Conservation (phyloP, 768 basidiomycete genomes). For the Austroboletus eburneus region DNA sequence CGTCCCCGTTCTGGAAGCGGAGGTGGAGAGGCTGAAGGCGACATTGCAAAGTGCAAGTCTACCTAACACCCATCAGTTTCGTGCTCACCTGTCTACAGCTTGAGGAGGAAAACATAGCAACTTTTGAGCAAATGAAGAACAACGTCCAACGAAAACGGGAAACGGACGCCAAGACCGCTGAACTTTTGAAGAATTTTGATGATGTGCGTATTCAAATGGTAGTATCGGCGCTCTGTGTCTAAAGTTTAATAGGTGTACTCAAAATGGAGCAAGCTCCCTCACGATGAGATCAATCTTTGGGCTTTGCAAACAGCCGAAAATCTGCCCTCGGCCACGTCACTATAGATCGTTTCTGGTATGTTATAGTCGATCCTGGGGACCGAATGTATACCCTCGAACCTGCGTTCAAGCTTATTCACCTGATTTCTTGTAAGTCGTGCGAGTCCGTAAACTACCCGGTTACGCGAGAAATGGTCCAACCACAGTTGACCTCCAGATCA, state of each 20-base stretch:
- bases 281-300: constrained; percentile 60
- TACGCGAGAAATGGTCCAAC: too few relatives aligned
- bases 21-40: constrained; percentile 36
- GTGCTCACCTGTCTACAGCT: too few relatives aligned
- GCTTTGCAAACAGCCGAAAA: constrained; percentile 37
- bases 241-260: constrained; percentile 38
- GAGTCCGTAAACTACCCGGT: too few relatives aligned
- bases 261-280: constrained; percentile 52
- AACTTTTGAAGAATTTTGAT: constrained; percentile 52
- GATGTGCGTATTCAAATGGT: constrained; percentile 35
- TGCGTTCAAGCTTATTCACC: too few relatives aligned
- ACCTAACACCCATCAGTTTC: not conserved
- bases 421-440: too few relatives aligned
- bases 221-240: not conserved
- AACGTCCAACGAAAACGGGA: constrained; percentile 43
- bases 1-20: constrained; percentile 51
- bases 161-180: constrained; percentile 42
- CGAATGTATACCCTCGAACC: too few relatives aligned
- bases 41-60: constrained; percentile 34
- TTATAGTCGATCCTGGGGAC: not conserved
- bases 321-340: constrained; percentile 27
- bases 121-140: constrained; percentile 47
- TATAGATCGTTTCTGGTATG: too few relatives aligned
- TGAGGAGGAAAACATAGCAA: constrained; percentile 49
- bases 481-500: too few relatives aligned